phyloP scores from a whole-genome alignment of 2,329 filamentous ascomycete species.

The Triangularia verruculosa region DNA sequence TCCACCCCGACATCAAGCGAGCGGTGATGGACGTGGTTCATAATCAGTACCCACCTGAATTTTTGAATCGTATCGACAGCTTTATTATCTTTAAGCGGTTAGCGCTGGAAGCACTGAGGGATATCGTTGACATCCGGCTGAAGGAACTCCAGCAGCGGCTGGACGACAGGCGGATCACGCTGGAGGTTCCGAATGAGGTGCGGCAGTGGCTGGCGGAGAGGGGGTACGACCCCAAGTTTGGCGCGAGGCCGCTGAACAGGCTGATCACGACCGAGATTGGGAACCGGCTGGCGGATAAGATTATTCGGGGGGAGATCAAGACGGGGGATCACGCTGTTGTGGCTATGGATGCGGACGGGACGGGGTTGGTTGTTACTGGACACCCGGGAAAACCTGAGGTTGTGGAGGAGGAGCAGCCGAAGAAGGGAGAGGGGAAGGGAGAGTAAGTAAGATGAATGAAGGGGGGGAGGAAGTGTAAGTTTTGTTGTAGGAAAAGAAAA shows the following conservation, averaged over 20 bases:
- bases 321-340: slow-evolving; percentile 72
- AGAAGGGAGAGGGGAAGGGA: background rate
- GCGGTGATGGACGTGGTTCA: slow-evolving; percentile 88
- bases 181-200: slow-evolving; percentile 68
- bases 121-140: slow-evolving; percentile 91
- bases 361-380: slow-evolving; percentile 47
- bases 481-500: background rate
- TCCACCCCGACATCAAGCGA: slow-evolving; percentile 69
- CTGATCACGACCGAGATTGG: slow-evolving; percentile 88
- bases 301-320: slow-evolving; percentile 81
- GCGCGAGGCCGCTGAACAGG: slow-evolving; percentile 85
- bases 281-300: slow-evolving; percentile 84
- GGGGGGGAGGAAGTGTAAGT: background rate
- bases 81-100: slow-evolving; percentile 95
- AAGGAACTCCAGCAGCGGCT: slow-evolving; percentile 79
- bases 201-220: slow-evolving; percentile 84
- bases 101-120: slow-evolving; percentile 71
- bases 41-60: slow-evolving; percentile 77
- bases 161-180: slow-evolving; percentile 77
- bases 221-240: slow-evolving; percentile 89
- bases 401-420: background rate
- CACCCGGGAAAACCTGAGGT: background rate
- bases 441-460: background rate
- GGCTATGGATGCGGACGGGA: slow-evolving; percentile 59
- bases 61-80: slow-evolving; percentile 93